A percentile compares a stretch with the other conserved stretches of the same genome.
phyloP scores from a whole-genome alignment of 768 basidiomycete species.

The Lactarius hengduanensis region DNA sequence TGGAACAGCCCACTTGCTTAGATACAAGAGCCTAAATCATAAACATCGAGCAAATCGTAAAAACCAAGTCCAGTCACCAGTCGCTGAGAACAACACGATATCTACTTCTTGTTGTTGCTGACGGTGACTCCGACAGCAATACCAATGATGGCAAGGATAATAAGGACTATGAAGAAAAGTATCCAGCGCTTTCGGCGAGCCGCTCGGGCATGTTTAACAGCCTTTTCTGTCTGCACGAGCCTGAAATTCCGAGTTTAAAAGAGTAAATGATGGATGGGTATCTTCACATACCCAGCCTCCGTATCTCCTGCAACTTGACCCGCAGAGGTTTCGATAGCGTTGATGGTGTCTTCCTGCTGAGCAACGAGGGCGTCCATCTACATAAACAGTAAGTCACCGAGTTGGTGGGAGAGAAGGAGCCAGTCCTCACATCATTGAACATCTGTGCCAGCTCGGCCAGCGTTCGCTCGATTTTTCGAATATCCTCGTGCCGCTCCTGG shows the following conservation, averaged over 20 bases:
- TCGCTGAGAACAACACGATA: background rate
- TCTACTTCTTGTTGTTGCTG: slow-evolving; percentile 24
- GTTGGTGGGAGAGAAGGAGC: slow-evolving; percentile 2
- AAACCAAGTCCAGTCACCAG: background rate
- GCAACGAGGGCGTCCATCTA: slow-evolving; percentile 78
- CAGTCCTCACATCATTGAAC: slow-evolving; percentile 67
- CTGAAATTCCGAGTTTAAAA: slow-evolving; percentile 38
- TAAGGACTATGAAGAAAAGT: slow-evolving; percentile 66
- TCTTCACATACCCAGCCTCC: slow-evolving; percentile 57
- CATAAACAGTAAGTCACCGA: slow-evolving; percentile 7
- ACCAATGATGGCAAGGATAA: slow-evolving; percentile 56
- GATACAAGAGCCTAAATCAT: slow-evolving; percentile 19
- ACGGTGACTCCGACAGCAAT: slow-evolving; percentile 53
- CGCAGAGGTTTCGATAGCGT: slow-evolving; percentile 61
- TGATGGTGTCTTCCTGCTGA: slow-evolving; percentile 77
- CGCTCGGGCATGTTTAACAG: slow-evolving; percentile 63
- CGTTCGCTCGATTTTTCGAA: slow-evolving; percentile 82
- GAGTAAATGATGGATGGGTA: background rate
- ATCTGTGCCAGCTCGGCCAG: slow-evolving; percentile 86
- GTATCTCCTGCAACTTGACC: slow-evolving; percentile 64
- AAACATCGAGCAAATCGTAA: slow-evolving; percentile 15
- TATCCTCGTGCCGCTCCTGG: slow-evolving; percentile 83
- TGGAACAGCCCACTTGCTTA: slow-evolving; percentile 2
- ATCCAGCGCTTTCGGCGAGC: slow-evolving; percentile 85
- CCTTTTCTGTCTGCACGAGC: slow-evolving; percentile 58